These are phyloP conservation scores for Pisolithus thermaeus DNA, from an alignment of 1,284 basidiomycete species.

Conservation along the genomic window DNA sequence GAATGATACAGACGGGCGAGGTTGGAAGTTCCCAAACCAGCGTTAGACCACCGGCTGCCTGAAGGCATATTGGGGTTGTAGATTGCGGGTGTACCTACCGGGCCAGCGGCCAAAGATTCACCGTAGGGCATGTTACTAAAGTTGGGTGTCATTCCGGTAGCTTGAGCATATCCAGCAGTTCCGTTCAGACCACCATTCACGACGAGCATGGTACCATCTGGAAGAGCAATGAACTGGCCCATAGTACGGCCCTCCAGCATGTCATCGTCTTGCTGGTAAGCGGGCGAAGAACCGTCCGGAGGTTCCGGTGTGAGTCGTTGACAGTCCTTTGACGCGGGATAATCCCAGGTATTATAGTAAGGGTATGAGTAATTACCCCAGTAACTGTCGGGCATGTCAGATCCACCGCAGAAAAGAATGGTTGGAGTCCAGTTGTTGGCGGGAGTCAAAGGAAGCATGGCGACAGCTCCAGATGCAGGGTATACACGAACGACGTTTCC, in stretches of 20 bases:
- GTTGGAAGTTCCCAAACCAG: slow-evolving; percentile 52
- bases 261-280: slow-evolving; percentile 67
- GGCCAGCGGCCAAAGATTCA: slow-evolving; percentile 60
- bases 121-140: slow-evolving; percentile 53
- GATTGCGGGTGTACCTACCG: slow-evolving; percentile 66
- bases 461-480: slow-evolving; percentile 85
- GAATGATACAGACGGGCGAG: slow-evolving; percentile 87
- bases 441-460: slow-evolving; percentile 88
- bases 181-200: slow-evolving; percentile 80
- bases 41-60: slow-evolving; percentile 70
- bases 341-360: slow-evolving; percentile 56
- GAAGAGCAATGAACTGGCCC: slow-evolving; percentile 83
- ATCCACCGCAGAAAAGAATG: slow-evolving; percentile 86
- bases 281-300: slow-evolving; percentile 46
- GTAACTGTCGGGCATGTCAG: slow-evolving; percentile 65
- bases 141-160: slow-evolving; percentile 43
- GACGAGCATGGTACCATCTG: slow-evolving; percentile 68
- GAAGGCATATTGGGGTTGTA: slow-evolving; percentile 64
- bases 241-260: slow-evolving; percentile 75
- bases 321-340: slow-evolving; percentile 60
- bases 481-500: slow-evolving; percentile 75
- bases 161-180: slow-evolving; percentile 63
- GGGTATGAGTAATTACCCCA: slow-evolving; percentile 72
- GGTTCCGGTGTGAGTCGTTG: slow-evolving; percentile 81
- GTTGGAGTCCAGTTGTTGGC: slow-evolving; percentile 86